Evolutionary conservation across 176 grass and related monocot genomes (phyloP).

Genomic region (Pontederia crassipes): DNA sequence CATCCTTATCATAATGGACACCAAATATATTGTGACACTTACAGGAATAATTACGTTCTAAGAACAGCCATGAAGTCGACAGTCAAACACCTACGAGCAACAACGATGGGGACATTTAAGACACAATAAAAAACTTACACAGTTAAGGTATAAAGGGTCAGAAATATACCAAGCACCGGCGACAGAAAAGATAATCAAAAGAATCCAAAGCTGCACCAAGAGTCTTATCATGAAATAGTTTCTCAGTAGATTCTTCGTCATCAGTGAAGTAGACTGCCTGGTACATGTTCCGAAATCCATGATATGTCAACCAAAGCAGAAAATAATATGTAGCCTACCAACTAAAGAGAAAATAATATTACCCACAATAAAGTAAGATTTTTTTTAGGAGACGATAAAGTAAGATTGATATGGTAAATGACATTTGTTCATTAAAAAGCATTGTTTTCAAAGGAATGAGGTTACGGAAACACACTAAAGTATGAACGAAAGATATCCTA

Average conservation of each 20-base stretch:
- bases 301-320: no score
- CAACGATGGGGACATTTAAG: slow-evolving; percentile 21
- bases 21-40: slow-evolving; percentile 16
- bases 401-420: no score
- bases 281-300: no score
- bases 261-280: slow-evolving; percentile 9
- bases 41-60: slow-evolving; percentile 84
- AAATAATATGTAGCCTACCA: no score
- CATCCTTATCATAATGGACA: neutral
- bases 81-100: slow-evolving; percentile 75
- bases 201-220: slow-evolving; percentile 80
- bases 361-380: no score
- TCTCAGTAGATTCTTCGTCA: slow-evolving; percentile 26
- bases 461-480: neutral
- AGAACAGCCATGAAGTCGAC: slow-evolving; percentile 91
- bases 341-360: no score
- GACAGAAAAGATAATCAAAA: slow-evolving; percentile 98
- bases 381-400: no score
- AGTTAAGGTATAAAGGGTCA: slow-evolving; percentile 9
- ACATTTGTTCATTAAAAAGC: neutral
- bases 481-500: neutral
- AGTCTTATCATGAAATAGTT: slow-evolving; percentile 59
- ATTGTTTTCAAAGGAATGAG: neutral
- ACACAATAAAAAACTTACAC: neutral
- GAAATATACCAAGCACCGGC: slow-evolving; percentile 81